Conservation (phyloP, 2,329 filamentous ascomycete species). For the Plectosphaerella cucumerina region DNA sequence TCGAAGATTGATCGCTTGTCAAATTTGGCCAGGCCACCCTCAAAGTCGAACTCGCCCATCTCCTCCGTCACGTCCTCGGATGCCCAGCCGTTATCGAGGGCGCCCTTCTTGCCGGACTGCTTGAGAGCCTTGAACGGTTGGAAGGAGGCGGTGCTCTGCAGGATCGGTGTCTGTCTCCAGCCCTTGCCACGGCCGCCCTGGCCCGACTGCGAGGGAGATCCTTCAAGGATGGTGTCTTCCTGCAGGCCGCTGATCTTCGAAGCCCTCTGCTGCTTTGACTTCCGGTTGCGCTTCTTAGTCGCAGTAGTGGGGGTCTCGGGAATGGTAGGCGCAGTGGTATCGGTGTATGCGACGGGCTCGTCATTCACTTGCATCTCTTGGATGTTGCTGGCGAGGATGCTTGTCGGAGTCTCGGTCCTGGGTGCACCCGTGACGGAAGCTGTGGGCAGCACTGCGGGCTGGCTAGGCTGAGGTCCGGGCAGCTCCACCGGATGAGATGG, state of each 20-base stretch:
- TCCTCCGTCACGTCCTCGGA: constrained; percentile 96
- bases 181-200: constrained; percentile 39
- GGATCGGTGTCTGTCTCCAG: constrained; percentile 56
- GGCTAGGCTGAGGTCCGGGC: constrained; percentile 20
- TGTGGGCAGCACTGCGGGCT: constrained; percentile 14
- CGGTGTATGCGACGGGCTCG: constrained; percentile 5
- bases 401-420: constrained; percentile 1
- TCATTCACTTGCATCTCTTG: constrained; percentile 18
- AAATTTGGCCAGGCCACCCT: constrained; percentile 84
- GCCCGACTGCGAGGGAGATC: constrained; percentile 8
- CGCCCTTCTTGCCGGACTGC: constrained; percentile 44
- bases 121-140: constrained; percentile 60
- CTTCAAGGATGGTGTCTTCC: constrained; percentile 12
- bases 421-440: background rate
- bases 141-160: constrained; percentile 57
- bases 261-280: constrained; percentile 25
- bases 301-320: constrained; percentile 14
- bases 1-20: constrained; percentile 91
- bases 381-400: constrained; percentile 14
- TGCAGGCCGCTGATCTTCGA: constrained; percentile 13
- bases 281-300: constrained; percentile 19
- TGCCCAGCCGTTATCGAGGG: constrained; percentile 76
- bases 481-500: background rate
- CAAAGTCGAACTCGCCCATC: constrained; percentile 92
- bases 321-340: constrained; percentile 18